phyloP scores from a whole-genome alignment of 805 yeast genomes.

The Candida schatavii region DNA sequence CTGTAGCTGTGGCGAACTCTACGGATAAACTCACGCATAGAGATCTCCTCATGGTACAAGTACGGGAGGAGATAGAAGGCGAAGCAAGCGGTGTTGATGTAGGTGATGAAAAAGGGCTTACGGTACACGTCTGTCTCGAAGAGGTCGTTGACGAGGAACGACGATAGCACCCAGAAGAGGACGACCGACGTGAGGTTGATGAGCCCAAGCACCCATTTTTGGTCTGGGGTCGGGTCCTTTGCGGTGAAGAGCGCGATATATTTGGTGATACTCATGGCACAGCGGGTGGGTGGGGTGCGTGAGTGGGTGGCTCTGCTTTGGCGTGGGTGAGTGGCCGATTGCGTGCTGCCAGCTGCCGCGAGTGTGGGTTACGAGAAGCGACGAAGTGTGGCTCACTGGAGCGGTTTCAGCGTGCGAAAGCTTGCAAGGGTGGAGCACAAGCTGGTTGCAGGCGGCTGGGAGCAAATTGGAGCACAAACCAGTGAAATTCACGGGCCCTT shows the following conservation, averaged over 20 bases:
- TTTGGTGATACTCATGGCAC: too few species aligned
- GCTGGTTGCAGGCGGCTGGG: too few species aligned
- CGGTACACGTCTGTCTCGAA: constrained; percentile 68
- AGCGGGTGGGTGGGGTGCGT: too few species aligned
- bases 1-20: constrained; percentile 12
- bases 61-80: constrained; percentile 72
- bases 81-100: constrained; percentile 85
- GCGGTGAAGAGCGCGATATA: constrained; percentile 3
- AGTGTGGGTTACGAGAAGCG: too few species aligned
- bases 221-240: constrained; percentile 24
- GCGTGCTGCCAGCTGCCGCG: too few species aligned
- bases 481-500: too few species aligned
- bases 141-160: constrained; percentile 76
- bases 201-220: constrained; percentile 77
- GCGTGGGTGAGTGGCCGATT: too few species aligned
- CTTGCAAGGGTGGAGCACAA: too few species aligned
- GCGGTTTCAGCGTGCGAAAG: too few species aligned
- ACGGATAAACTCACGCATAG: constrained; percentile 20
- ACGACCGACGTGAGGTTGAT: constrained; percentile 72
- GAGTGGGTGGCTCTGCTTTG: too few species aligned
- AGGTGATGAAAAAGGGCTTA: constrained; percentile 91
- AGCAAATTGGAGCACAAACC: too few species aligned
- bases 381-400: too few species aligned
- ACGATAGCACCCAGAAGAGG: constrained; percentile 85
- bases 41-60: constrained; percentile 25